phyloP scores from a whole-genome alignment of 306 rosid species.

The Cucurbita argyrosperma region DNA sequence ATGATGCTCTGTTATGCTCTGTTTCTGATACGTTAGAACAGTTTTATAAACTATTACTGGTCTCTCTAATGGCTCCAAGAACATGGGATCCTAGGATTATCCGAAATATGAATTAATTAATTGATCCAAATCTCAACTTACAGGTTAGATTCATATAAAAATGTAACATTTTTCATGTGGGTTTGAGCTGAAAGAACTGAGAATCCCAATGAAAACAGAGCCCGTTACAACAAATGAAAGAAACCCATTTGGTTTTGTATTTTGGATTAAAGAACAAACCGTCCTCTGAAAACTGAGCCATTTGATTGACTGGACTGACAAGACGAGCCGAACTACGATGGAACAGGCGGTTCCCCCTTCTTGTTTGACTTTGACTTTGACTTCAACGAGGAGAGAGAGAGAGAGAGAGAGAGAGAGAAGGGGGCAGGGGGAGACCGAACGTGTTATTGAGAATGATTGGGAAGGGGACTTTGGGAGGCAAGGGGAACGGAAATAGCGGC shows the following conservation, averaged over 20 bases:
- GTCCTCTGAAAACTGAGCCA: not conserved
- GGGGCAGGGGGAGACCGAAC: not conserved
- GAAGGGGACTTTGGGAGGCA: not conserved
- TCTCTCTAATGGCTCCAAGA: not conserved
- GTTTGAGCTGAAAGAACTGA: not conserved
- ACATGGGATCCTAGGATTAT: not conserved
- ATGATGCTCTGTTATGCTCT: not conserved
- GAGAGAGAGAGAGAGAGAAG: not conserved
- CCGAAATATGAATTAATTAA: not conserved
- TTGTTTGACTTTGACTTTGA: not conserved
- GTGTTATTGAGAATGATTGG: not conserved
- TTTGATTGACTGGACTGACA: no score
- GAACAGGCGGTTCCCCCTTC: not conserved
- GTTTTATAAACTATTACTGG: not conserved
- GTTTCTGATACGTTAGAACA: not conserved
- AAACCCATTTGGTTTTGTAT: no score
- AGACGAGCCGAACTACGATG: not conserved
- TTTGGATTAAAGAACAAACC: not conserved
- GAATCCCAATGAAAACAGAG: not conserved
- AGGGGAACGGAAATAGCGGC: not conserved
- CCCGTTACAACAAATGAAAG: no score
- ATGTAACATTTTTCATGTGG: not conserved
- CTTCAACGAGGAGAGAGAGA: not conserved
- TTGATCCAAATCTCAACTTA: not conserved
- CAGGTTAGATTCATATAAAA: not conserved